phyloP scores from a whole-genome alignment of 169 alveolate genomes.

The Plasmodium blacklocki region DNA sequence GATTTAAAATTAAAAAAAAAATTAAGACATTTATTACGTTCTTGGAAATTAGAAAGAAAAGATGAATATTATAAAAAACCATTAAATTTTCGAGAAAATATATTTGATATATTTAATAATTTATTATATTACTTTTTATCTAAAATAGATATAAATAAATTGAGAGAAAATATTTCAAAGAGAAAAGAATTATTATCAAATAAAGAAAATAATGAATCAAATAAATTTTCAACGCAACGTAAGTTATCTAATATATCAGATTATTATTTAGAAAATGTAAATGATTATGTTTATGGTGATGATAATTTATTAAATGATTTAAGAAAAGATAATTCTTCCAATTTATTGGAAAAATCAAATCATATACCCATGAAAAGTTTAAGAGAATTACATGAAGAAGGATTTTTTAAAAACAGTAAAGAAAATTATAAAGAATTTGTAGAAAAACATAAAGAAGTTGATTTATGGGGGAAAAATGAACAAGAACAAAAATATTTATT shows the following conservation, averaged over 20 bases:
- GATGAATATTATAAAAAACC: slow-evolving; percentile 80
- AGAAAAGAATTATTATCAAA: slow-evolving; percentile 40
- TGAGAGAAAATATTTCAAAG: slow-evolving; percentile 73
- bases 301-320: slow-evolving; percentile 2
- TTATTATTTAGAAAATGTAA: neutral
- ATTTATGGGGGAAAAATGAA: slow-evolving; percentile 87
- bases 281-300: slow-evolving; percentile 13
- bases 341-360: slow-evolving; percentile 7
- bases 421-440: slow-evolving; percentile 83
- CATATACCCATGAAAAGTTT: slow-evolving; percentile 75
- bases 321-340: too few species aligned
- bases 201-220: slow-evolving; percentile 13
- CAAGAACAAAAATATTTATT: slow-evolving; percentile 80
- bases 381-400: slow-evolving; percentile 88
- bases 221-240: neutral
- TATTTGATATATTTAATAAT: slow-evolving; percentile 78
- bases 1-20: slow-evolving; percentile 83
- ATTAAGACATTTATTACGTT: slow-evolving; percentile 84
- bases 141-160: slow-evolving; percentile 78
- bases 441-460: slow-evolving; percentile 78
- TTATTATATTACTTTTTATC: slow-evolving; percentile 78
- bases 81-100: slow-evolving; percentile 80
- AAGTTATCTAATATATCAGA: neutral
- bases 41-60: slow-evolving; percentile 79
- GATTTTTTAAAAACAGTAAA: slow-evolving; percentile 82